phyloP scores from a whole-genome alignment of 2,329 filamentous ascomycete species.

The Alternaria longipes region DNA sequence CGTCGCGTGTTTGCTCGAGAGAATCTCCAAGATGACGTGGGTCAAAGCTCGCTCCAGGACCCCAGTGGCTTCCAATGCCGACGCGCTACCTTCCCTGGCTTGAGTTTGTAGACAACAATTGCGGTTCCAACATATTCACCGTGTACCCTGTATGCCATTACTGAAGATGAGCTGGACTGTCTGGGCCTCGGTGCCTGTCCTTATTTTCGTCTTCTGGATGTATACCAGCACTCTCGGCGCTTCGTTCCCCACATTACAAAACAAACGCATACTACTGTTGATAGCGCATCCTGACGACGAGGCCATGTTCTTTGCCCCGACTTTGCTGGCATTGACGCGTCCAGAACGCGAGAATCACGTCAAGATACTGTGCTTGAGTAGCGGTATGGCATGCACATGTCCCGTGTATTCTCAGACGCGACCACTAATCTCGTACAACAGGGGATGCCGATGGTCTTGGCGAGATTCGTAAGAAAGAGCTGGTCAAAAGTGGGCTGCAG shows the following conservation, averaged over 20 bases:
- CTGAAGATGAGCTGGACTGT: conserved; percentile 53
- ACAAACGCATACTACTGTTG: conserved; percentile 88
- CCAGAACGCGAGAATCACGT: conserved; percentile 87
- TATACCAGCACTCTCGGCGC: conserved; percentile 57
- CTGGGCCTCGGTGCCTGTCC: conserved; percentile 53
- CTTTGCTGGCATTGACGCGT: conserved; percentile 81
- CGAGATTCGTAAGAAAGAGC: conserved; percentile 80
- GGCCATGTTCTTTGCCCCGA: conserved; percentile 98
- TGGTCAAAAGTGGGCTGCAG: conserved; percentile 78
- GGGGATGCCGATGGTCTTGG: conserved; percentile 89
- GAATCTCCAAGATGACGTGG: conserved; percentile 22
- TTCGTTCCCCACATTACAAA: conserved; percentile 72
- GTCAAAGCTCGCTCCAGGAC: conserved; percentile 24
- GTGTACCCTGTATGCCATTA: not conserved
- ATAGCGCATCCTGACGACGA: conserved; percentile 99
- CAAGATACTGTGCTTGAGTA: conserved; percentile 92
- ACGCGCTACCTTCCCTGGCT: conserved; percentile 1
- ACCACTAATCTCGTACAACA: conserved; percentile 43
- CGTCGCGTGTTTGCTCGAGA: conserved; percentile 35
- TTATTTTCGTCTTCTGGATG: conserved; percentile 57
- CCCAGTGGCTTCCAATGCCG: not conserved
- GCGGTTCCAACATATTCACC: not conserved
- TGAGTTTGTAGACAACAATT: not conserved
- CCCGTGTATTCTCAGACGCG: not conserved
- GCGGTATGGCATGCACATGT: conserved; percentile 62